phyloP scores from a whole-genome alignment of 441 rosid species.

The Lepidium campestre region DNA sequence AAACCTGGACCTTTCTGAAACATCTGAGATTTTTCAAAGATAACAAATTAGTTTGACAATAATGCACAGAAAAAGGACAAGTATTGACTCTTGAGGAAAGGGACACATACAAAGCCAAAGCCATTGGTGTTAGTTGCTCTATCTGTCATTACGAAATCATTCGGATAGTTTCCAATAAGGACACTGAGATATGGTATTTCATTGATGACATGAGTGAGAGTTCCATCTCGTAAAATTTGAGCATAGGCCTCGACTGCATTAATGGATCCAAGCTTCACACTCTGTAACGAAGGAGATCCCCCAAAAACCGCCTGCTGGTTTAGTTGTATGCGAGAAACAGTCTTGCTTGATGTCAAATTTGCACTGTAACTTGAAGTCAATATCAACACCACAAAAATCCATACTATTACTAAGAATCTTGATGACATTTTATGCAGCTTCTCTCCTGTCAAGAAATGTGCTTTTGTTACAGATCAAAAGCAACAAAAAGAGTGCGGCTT shows the following conservation, averaged over 20 bases:
- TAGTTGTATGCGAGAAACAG: constrained; percentile 28
- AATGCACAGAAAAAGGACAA: background rate
- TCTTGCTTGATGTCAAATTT: constrained; percentile 40
- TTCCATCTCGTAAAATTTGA: constrained; percentile 10
- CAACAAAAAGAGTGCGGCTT: background rate
- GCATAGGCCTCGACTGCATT: background rate
- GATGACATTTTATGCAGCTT: constrained; percentile 28
- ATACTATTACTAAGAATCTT: constrained; percentile 33
- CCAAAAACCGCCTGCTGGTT: background rate
- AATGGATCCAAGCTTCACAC: background rate
- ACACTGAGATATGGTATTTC: constrained; percentile 33
- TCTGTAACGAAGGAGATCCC: background rate
- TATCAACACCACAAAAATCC: constrained; percentile 42
- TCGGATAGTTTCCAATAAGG: constrained; percentile 24
- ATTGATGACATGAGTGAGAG: constrained; percentile 22
- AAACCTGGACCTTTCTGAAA: constrained; percentile 25
- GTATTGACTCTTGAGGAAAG: background rate
- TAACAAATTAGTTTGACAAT: background rate
- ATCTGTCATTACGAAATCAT: constrained; percentile 15
- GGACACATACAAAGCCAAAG: constrained; percentile 34
- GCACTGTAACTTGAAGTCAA: constrained; percentile 47
- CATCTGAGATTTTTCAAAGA: constrained; percentile 5
- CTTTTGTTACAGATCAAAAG: background rate
- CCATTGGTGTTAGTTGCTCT: constrained; percentile 29
- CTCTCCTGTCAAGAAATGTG: constrained; percentile 33